Conservation (phyloP, 805 yeast genomes). For the Ogataea pilisensis region DNA sequence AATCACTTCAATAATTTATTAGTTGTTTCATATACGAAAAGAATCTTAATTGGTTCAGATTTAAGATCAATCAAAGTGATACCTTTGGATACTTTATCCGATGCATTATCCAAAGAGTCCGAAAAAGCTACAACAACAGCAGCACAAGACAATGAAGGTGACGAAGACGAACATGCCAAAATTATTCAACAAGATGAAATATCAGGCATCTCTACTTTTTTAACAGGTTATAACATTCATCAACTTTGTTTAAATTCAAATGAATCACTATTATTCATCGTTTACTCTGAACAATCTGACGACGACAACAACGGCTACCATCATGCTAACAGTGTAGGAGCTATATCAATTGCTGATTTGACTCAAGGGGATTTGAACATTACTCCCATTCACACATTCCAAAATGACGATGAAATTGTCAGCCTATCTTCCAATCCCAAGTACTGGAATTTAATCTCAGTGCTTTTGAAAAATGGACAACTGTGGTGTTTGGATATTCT, state of each 20-base stretch:
- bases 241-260: conserved; percentile 22
- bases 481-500: conserved; percentile 6
- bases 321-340: conserved; percentile 1
- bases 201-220: background rate
- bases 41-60: conserved; percentile 19
- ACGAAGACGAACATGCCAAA: background rate
- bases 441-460: conserved; percentile 5
- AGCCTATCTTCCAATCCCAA: conserved; percentile 1
- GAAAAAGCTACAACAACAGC: conserved; percentile 7
- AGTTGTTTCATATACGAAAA: conserved; percentile 18
- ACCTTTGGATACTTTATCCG: conserved; percentile 6
- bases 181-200: conserved; percentile 1
- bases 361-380: conserved; percentile 1
- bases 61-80: conserved; percentile 16
- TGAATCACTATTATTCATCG: conserved; percentile 16
- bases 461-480: conserved; percentile 9
- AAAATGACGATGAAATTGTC: conserved; percentile 2
- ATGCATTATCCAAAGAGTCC: conserved; percentile 10
- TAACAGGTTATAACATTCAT: conserved; percentile 4
- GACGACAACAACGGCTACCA: too few relatives aligned
- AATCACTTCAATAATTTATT: conserved; percentile 15
- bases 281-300: conserved; percentile 11
- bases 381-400: background rate
- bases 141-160: conserved; percentile 10
- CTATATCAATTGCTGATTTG: conserved; percentile 2